phyloP scores from a whole-genome alignment of 2,329 filamentous ascomycete species.

The Fusarium veterinarium region DNA sequence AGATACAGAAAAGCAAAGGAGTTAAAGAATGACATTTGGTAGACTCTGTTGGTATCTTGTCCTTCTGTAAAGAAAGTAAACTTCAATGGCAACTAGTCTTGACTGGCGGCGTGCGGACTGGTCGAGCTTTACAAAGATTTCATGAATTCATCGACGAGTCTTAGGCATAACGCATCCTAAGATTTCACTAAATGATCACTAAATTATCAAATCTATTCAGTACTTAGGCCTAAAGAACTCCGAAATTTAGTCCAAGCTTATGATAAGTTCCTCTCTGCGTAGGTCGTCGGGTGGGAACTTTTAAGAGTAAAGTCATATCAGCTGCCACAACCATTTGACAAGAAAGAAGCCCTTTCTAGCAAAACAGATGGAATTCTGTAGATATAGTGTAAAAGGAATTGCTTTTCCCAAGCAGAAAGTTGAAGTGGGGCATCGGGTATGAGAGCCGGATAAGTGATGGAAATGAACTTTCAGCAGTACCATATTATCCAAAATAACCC shows the following conservation, averaged over 20 bases:
- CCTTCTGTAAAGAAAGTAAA: too few species aligned
- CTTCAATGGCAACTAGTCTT: too few species aligned
- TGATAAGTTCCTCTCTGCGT: background rate
- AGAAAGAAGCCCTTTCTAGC: background rate
- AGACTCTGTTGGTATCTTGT: too few species aligned
- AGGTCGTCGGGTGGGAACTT: too few species aligned
- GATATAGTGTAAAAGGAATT: background rate
- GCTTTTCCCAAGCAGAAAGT: background rate
- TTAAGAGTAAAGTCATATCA: background rate
- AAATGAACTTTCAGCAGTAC: fast-evolving
- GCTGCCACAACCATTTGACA: background rate
- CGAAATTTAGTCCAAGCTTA: background rate
- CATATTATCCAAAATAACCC: fast-evolving
- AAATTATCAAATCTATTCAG: background rate
- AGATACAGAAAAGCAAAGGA: too few species aligned
- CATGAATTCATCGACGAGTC: background rate
- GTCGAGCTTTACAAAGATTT: background rate
- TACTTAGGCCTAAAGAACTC: background rate
- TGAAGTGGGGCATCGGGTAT: background rate
- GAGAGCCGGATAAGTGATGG: background rate
- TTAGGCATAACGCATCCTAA: background rate
- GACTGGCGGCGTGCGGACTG: too few species aligned
- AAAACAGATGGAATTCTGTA: background rate
- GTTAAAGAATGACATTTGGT: too few species aligned
- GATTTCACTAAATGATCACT: background rate